Percentiles rank a stretch among this genome's conserved stretches.
Evolutionary conservation across 148 eudicot species (phyloP).

Genomic region (Chenopodium album): DNA sequence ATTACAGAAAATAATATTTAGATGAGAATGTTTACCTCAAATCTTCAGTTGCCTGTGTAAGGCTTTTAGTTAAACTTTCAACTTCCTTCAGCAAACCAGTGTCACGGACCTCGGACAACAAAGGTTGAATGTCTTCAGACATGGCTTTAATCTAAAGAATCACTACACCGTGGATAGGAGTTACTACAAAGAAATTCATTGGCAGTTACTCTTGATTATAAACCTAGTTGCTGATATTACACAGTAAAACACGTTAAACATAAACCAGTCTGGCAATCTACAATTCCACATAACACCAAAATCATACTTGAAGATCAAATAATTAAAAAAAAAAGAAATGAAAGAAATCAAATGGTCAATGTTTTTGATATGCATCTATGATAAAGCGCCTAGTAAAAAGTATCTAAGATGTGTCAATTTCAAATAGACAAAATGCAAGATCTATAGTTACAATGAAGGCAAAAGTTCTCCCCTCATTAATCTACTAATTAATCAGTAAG

Average conservation of each 20-base stretch:
- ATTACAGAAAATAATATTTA: too few relatives aligned
- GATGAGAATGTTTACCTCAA: slow-evolving; percentile 56
- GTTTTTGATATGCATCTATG: neutral
- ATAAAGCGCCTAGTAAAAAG: neutral
- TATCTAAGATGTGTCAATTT: neutral
- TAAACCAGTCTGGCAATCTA: neutral
- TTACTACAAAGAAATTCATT: slow-evolving; percentile 37
- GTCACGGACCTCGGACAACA: slow-evolving; percentile 76
- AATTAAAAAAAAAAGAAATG: neutral
- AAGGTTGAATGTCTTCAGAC: slow-evolving; percentile 93
- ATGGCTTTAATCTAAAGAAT: slow-evolving; percentile 82
- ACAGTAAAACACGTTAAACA: neutral
- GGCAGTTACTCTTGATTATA: neutral
- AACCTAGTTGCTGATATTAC: neutral
- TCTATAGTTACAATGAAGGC: neutral
- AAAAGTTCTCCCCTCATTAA: neutral
- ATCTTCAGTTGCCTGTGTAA: slow-evolving; percentile 79
- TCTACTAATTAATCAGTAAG: neutral
- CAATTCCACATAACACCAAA: neutral
- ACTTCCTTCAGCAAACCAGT: slow-evolving; percentile 92
- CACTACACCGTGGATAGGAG: slow-evolving; percentile 59
- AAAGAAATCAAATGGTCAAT: neutral
- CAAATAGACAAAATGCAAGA: neutral
- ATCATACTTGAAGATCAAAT: neutral
- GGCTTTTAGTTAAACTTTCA: slow-evolving; percentile 81